A percentile compares a stretch with the other conserved stretches of the same genome.
Evolutionary conservation across 169 alveolate genomes (phyloP).

Genomic region (Toxoplasma gondii): DNA sequence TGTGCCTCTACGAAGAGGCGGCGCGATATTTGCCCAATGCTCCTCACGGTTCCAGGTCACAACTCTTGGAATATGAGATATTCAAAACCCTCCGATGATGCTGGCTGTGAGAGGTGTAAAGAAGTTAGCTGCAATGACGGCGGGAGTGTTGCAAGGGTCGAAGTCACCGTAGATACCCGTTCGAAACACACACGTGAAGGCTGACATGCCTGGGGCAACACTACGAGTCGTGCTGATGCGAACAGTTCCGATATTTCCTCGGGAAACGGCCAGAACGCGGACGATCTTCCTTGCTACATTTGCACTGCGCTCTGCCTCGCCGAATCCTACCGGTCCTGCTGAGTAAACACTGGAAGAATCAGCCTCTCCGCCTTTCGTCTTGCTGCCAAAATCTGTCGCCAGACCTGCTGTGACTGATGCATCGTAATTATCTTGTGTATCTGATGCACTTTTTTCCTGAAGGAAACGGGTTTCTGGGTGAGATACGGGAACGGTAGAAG

Average conservation of each 20-base stretch:
- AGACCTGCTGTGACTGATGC: no score
- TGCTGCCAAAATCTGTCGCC: no score
- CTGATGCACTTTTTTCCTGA: neutral
- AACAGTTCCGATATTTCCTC: slow-evolving; percentile 13
- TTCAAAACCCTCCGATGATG: slow-evolving; percentile 17
- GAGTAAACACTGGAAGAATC: neutral
- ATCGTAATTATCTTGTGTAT: no score
- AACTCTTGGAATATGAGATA: neutral
- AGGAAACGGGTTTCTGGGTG: neutral
- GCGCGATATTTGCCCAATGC: neutral
- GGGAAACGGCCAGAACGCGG: slow-evolving; percentile 20
- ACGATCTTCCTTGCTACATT: neutral
- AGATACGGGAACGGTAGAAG: neutral
- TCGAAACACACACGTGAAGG: slow-evolving; percentile 53
- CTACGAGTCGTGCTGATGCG: neutral
- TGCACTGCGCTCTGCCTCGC: neutral
- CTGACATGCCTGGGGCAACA: neutral
- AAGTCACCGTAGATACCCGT: slow-evolving; percentile 60
- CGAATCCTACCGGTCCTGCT: neutral
- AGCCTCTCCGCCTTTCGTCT: no score
- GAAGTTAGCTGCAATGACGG: slow-evolving; percentile 41
- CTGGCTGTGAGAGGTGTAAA: slow-evolving; percentile 39
- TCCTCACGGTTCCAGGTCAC: neutral
- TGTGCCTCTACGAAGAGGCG: neutral
- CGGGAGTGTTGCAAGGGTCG: slow-evolving; percentile 65